A percentile compares a stretch with the other conserved stretches of the same genome.
Conservation (phyloP, 208 protist genomes). For the Leishmania tarentolae region DNA sequence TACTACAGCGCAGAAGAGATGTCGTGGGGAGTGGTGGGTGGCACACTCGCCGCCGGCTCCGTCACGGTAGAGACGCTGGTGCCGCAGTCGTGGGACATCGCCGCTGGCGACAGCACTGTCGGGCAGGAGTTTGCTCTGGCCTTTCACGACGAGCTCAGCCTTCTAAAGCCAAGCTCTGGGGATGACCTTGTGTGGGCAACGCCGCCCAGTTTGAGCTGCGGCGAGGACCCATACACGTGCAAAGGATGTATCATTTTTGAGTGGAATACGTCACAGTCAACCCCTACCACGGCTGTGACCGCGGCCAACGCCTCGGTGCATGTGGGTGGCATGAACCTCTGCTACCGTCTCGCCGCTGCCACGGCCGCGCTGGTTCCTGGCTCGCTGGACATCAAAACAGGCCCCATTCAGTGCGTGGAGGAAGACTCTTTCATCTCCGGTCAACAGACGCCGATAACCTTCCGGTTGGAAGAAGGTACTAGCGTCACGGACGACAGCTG, state of each 20-base stretch:
- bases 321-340: slow-evolving; percentile 69
- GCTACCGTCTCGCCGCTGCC: slow-evolving; percentile 70
- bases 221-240: slow-evolving; percentile 48
- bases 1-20: slow-evolving; percentile 76
- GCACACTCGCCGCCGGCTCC: slow-evolving; percentile 46
- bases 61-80: slow-evolving; percentile 46
- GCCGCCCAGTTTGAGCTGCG: slow-evolving; percentile 65
- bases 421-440: slow-evolving; percentile 61
- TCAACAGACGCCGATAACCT: slow-evolving; percentile 62
- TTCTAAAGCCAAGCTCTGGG: slow-evolving; percentile 37
- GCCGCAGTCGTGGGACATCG: slow-evolving; percentile 53
- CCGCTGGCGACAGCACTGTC: slow-evolving; percentile 31
- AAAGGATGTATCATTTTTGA: slow-evolving; percentile 56
- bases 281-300: slow-evolving; percentile 44
- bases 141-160: slow-evolving; percentile 54
- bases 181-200: slow-evolving; percentile 68
- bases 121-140: slow-evolving; percentile 54
- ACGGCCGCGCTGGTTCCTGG: slow-evolving; percentile 63
- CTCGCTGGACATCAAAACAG: slow-evolving; percentile 46
- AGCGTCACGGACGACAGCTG: slow-evolving; percentile 65
- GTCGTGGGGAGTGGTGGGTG: slow-evolving; percentile 76
- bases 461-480: slow-evolving; percentile 50
- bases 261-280: slow-evolving; percentile 42
- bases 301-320: slow-evolving; percentile 35
- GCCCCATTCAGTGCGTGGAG: slow-evolving; percentile 68